These are phyloP conservation scores for Ceratocystis cubensis DNA, from an alignment of 2,329 filamentous ascomycete species.

Conservation along the genomic window DNA sequence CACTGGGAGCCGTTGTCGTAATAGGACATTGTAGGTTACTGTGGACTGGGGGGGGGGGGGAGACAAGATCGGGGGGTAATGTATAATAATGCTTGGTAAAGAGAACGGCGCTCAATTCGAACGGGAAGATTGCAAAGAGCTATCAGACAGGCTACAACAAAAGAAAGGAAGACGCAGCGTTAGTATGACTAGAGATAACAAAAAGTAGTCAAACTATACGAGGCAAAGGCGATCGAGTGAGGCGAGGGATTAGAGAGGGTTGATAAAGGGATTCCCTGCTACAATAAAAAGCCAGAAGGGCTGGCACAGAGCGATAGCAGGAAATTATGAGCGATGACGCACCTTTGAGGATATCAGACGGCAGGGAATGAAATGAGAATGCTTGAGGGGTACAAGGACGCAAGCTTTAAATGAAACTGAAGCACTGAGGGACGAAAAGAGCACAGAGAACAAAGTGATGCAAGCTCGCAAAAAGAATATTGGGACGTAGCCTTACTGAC, in stretches of 20 bases:
- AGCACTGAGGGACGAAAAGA: not conserved
- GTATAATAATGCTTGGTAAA: not conserved
- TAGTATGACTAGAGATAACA: not conserved
- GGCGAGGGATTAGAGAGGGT: not conserved
- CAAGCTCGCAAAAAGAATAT: not conserved
- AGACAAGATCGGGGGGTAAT: not conserved
- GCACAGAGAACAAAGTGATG: not conserved
- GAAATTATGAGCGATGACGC: not conserved
- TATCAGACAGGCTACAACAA: not conserved
- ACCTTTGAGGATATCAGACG: not conserved
- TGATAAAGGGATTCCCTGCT: not conserved
- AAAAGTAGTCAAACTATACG: not conserved
- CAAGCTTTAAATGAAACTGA: not conserved
- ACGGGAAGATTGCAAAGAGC: not conserved
- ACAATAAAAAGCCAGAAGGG: not conserved
- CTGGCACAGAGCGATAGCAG: not conserved
- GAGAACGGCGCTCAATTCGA: not conserved
- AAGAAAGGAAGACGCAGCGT: not conserved
- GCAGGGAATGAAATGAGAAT: not conserved
- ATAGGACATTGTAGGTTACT: conserved; percentile 17
- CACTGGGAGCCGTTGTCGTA: conserved; percentile 21
- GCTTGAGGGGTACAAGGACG: conserved; percentile 1
- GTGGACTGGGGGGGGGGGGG: not conserved
- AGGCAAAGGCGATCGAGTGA: not conserved
- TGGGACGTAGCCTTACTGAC: conserved; percentile 9